Evolutionary conservation across 2,329 filamentous ascomycete species (phyloP), one percentile per base, ranked within the genome.

Genomic region (Laburnicola sp.): DNA sequence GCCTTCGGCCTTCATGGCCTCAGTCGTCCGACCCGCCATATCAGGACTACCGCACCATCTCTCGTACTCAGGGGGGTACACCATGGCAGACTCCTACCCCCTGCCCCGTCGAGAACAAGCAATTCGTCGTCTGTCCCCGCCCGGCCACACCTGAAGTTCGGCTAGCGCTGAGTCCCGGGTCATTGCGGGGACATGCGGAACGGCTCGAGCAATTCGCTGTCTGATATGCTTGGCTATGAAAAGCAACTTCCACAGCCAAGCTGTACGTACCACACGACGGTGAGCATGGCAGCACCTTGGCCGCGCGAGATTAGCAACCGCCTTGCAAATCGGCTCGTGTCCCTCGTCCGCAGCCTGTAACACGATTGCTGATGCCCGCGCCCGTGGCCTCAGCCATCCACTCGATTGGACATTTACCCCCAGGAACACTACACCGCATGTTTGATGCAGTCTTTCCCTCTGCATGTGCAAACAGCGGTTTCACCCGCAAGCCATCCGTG

Each of bases 291-390:
- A 49, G 44, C 23, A n/a, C 16, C 31, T 38, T 42, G 40, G 21
- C n/a, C 38, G 38, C 36, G 35, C 38, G 16, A 43, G 38, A 48
- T 46, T 44, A 48, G 47, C 46, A 44, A 10, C 31, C 37, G 16
- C 26, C 41, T 43, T 44, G 42, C 48, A 48, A 55, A 55, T 51
- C 48, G 52, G 48, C 45, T 45, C 53, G 21, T 45, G 38, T 49
- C 41, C 53, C 49, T 35, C 31, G 42, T 50, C 45, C 53, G 38
- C 53, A 23, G 6, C 21, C 32, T 45, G 45, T 37, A 42, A 48
- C 44, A 32, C 51, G 37, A 45, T 50, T 36, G 49, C 48, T 52
- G 53, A 51, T 52, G 42, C 31, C n/a, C n/a, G n/a, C n/a, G n/a
- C n/a, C n/a, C n/a, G 49, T 56, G 49, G 25, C 36, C 32, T 37